Base-by-base conservation (phyloP, 352 stramenopile genomes). In the Aphanomyces cochlioides region DNA sequence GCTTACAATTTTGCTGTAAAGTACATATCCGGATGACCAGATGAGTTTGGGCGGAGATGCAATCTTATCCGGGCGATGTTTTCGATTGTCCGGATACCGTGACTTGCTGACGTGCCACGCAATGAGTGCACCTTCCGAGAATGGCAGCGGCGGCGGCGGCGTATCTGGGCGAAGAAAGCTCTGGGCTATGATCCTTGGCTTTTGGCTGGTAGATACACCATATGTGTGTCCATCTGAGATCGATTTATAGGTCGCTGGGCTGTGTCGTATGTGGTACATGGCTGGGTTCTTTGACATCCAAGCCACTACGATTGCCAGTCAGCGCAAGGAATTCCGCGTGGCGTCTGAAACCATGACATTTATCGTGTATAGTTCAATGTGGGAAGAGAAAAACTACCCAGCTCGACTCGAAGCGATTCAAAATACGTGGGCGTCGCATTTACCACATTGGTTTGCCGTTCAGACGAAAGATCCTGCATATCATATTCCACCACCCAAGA, bases 331-430 rank as follows among this genome's bases (percentile, higher is more conserved):
- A 21, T 61, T 61, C 10, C 43, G 43, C 19, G 28, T 70, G 15
- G n/a, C 64, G 6, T 12, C 53, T 7, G 64, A 70, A 5, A 63
- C 48, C 21, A 70, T 70, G 64, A 56, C 64, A 5, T 70, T 70
- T 39, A 70, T 70, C 39, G 64, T 70, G 45, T 70, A 70, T 43
- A 70, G 64, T 45, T 70, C 64, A 10, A 70, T 70, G 64, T 70
- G 64, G 64, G 50, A 70, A 28, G 64, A 70, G 39, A 36, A 21
- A 5, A 48, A 50, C 64, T 70, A 61, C 34, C 43, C 64, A 8
- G 64, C 36, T 43, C 64, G 64, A 12, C 59, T 70, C 17, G 53
- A 54, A 43, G 64, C 64, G 8, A 70, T 70, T 28, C 13, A 56
- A 17, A 56, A 70, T 13, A 70, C 64, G 19, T 70, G 64, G 64